Evolutionary conservation across 1,284 basidiomycete genomes (phyloP), one percentile per base, ranked within the genome.

Genomic region (Caloboletus inedulis): DNA sequence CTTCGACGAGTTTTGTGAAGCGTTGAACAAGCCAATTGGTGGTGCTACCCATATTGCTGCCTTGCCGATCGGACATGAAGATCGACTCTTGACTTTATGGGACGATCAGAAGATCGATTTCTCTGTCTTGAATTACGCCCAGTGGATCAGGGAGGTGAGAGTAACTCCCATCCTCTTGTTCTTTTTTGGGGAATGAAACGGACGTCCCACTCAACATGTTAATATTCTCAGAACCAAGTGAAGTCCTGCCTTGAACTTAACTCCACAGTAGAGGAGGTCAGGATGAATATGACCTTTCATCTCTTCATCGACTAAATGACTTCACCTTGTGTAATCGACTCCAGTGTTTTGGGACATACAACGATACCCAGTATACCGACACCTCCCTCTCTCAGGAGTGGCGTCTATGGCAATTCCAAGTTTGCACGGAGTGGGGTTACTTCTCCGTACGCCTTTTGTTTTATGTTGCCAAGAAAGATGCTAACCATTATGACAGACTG

Each of bases 341-440:
- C 37, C 49, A 93, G 84, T 98, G 95, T 70, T 97, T 97, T 63
- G 91, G 91, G 16, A 89, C 91, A 0, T 81, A 78, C 53, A 74
- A 96, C 59, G 87, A 87, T 59, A 62, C 74, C 2, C 76, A 81
- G 59, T 96, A 84, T 71, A 78, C 79, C 55, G 75, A 77, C 13
- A 81, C 79, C 0, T 79, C 77, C 13, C 71, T 91, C 7, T 74
- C 81, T 53, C 79, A 90, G 66, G 79, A 77, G 0, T 95, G 92
- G 91, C 79, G 93, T 40, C 75, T 89, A 12, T 98, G 95, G 95
- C 68, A 79, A 2, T 98, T 94, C 79, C 94, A 97, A 70, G 84
- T 87, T 53, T 97, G 93, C 73, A 94, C 89, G 0, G 84, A 95
- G 64, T 98, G 94, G 94, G 95, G 94, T 1, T 98, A 94, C 71